These are phyloP conservation scores for Monosporozyma yasuniensis DNA, from an alignment of 805 yeast species.

Conservation along the genomic window DNA sequence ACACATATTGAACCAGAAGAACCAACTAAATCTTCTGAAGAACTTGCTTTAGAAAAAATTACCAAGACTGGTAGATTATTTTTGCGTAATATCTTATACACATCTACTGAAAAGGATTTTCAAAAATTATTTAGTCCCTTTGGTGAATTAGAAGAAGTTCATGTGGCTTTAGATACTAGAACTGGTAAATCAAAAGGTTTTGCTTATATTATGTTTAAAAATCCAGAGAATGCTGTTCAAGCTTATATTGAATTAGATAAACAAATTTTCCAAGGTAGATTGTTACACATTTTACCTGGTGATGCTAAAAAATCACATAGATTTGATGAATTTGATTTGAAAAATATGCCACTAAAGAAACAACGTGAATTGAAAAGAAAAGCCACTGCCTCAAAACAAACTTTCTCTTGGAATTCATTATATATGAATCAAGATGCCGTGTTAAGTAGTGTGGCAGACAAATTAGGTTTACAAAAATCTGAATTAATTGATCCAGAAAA, in stretches of 20 bases:
- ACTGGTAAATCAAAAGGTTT: constrained; percentile 89
- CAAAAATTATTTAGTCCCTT: constrained; percentile 49
- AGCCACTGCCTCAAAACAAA: constrained; percentile 73
- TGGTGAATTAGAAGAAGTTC: constrained; percentile 81
- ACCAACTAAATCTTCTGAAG: constrained; percentile 34
- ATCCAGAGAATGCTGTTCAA: constrained; percentile 59
- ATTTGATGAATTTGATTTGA: constrained; percentile 83
- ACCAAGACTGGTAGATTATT: constrained; percentile 72
- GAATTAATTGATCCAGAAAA: constrained; percentile 83
- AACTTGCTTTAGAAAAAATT: constrained; percentile 42
- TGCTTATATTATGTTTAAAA: constrained; percentile 70
- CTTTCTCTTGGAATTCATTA: constrained; percentile 92
- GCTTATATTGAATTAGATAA: constrained; percentile 76
- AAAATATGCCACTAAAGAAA: constrained; percentile 85
- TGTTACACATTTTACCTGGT: constrained; percentile 82
- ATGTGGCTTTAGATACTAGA: constrained; percentile 82
- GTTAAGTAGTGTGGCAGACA: constrained; percentile 76
- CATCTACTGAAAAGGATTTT: constrained; percentile 75
- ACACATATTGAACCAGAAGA: constrained; percentile 15
- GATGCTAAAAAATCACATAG: constrained; percentile 72
- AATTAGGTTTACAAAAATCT: constrained; percentile 74
- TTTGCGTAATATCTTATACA: constrained; percentile 74
- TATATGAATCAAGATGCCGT: constrained; percentile 90
- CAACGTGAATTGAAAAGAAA: constrained; percentile 79
- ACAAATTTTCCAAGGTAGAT: constrained; percentile 87